Base-by-base conservation (phyloP, 2,329 filamentous ascomycete species). In the Emmonsia crescens region DNA sequence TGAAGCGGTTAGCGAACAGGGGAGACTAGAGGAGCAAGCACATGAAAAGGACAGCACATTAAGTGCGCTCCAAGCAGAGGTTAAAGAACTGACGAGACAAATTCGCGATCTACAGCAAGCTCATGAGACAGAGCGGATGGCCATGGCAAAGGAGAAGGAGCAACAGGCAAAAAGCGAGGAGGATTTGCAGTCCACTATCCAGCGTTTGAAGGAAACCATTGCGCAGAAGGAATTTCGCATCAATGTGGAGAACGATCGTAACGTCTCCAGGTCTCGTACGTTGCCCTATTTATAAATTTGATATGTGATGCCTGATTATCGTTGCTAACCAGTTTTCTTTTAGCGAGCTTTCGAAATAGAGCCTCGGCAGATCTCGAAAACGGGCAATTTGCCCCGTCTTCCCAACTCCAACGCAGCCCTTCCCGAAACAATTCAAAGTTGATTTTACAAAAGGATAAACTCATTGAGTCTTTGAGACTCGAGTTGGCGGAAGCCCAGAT, bases 401-500 rank as follows among this genome's bases (percentile, higher is more conserved):
- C 88, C 19, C 91, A 90, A 3, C 77, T 96, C 60, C 86, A 93
- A 69, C 88, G 91, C 66, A 96, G 90, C 80, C 89, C 95, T 69
- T 96, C 91, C 40, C 84, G 89, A 65, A 95, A 89, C 73, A 93
- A 89, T 75, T 95, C 91, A 16, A 95, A 93, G 74, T 81, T 96
- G 59, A 83, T 97, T 58, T 82, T 95, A 68, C 92, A 97, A 74
- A 99, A 97, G 75, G 94, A 99, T 76, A 94, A 95, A 77, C 80
- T 96, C 63, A 97, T 99, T 68, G 93, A 97, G 74, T 91, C 89
- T 12, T 80, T 99, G 64, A 85, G 93, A 61, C 83, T 97, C 31
- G 94, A 99, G 74, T 83, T 99, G 57, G 93, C 94, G 51, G 94
- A 97, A 75, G 88, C 90, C 27, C 92, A 97, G 74, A 95, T 96